Evolutionary conservation across 1,284 basidiomycete species (phyloP).

Genomic region (Rugosomyces carneus): DNA sequence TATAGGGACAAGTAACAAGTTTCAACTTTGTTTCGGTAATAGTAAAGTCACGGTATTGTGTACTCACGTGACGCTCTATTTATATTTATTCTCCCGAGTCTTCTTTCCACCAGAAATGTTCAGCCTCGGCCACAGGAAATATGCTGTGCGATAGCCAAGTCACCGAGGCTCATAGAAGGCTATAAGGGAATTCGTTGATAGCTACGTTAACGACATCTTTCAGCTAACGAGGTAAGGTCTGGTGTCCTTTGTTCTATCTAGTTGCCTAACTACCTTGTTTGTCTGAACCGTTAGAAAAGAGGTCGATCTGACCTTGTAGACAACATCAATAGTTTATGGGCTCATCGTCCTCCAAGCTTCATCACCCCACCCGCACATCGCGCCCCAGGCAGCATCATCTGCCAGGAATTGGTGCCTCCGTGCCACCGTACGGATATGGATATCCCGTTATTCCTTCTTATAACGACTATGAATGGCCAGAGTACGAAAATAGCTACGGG

Average conservation of each 20-base stretch:
- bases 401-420: background rate
- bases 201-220: too few species aligned
- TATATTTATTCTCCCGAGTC: too few species aligned
- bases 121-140: too few species aligned
- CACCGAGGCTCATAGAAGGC: too few species aligned
- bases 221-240: too few species aligned
- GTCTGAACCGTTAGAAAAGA: background rate
- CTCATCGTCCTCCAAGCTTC: background rate
- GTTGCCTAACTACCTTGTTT: background rate
- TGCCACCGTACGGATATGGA: background rate
- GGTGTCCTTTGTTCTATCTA: too few species aligned
- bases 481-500: background rate
- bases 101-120: too few species aligned
- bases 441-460: background rate
- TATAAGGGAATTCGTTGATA: background rate
- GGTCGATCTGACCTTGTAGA: background rate
- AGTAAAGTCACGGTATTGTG: too few species aligned
- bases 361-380: background rate
- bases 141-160: too few species aligned
- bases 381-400: background rate
- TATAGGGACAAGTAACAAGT: too few species aligned
- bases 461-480: background rate
- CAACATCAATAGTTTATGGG: slow-evolving; percentile 1
- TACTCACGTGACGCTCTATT: too few species aligned
- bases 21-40: too few species aligned